Evolutionary conservation across 2,329 filamentous ascomycete species (phyloP), one percentile per base, ranked within the genome.

Genomic region (Neofusicoccum parvum): DNA sequence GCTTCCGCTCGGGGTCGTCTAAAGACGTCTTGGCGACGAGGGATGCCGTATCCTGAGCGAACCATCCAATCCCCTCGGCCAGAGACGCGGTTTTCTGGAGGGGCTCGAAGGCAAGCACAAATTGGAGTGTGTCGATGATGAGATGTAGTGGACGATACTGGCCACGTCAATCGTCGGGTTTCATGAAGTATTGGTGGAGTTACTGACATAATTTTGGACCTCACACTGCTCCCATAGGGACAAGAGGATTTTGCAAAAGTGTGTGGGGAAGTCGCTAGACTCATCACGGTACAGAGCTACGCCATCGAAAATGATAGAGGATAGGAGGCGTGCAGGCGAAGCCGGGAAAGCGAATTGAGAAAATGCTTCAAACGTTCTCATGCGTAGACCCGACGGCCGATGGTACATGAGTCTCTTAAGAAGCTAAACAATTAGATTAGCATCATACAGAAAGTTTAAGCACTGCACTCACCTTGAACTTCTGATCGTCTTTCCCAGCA

Each of bases 301-400:
- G 50, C 85, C 85, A 68, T 91, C 87, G 62, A 92, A 85, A 36
- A 94, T 85, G 23, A 88, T 81, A 3, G 90, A 87, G 0, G 90
- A 87, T 6, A 94, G 81, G 0, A 87, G 89, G 51, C 83, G 83
- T 0, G 78, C 75, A 1, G 85, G 83, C n/a, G 86, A 80, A 0
- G 90, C 90, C 1, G 90, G 88, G 62, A 92, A 88, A 3, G 81
- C 75, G 74, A 88, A 87, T 53, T 85, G 86, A 7, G 88, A 84
- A 15, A 94, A 80, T 1, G 85, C 82, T 70, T 94, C 90, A 51
- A 94, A 85, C 0, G 87, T 88, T 15, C 89, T 83, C 2, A 87
- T 83, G 48, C 86, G 83, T 15, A 82, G 81, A 51, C 82, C 82
- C 0, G 81, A 79, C 15, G 83, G 80, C 9, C 83, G 83, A 69